Evolutionary conservation across 2,329 filamentous ascomycete genomes (phyloP).

Genomic region (Alternaria dauci): DNA sequence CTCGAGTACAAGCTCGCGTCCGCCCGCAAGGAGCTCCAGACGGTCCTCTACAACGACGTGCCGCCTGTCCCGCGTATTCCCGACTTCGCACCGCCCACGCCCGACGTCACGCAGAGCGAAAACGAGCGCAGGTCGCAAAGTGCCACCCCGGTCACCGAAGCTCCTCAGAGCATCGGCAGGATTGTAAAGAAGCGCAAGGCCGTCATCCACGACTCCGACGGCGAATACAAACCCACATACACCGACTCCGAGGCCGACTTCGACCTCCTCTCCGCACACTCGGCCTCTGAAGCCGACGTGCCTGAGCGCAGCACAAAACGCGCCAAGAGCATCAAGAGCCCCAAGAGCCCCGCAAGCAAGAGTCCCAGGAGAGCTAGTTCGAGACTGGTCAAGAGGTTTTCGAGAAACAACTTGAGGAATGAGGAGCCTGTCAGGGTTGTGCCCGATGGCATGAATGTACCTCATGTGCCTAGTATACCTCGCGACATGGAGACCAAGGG

Average conservation of each 20-base stretch:
- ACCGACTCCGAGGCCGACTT: slow-evolving; percentile 30
- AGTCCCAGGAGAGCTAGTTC: slow-evolving; percentile 23
- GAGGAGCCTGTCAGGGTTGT: slow-evolving; percentile 34
- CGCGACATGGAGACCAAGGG: slow-evolving; percentile 32
- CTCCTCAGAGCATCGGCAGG: slow-evolving; percentile 22
- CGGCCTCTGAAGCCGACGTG: slow-evolving; percentile 29
- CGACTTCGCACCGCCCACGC: slow-evolving; percentile 40
- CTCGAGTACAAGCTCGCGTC: slow-evolving; percentile 66
- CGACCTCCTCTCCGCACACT: slow-evolving; percentile 21
- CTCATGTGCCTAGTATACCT: slow-evolving; percentile 28
- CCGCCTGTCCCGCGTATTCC: slow-evolving; percentile 51
- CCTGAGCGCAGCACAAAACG: slow-evolving; percentile 22
- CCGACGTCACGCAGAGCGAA: slow-evolving; percentile 30
- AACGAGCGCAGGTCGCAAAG: slow-evolving; percentile 35
- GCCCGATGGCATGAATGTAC: slow-evolving; percentile 37
- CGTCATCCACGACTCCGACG: slow-evolving; percentile 36
- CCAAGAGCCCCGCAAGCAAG: slow-evolving; percentile 19
- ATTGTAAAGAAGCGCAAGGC: slow-evolving; percentile 53
- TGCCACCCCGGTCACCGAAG: slow-evolving; percentile 18
- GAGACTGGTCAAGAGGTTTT: slow-evolving; percentile 26
- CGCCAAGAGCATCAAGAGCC: slow-evolving; percentile 18
- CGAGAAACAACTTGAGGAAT: slow-evolving; percentile 22
- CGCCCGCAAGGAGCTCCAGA: slow-evolving; percentile 63
- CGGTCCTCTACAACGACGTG: slow-evolving; percentile 56
- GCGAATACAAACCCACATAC: slow-evolving; percentile 39